Evolutionary conservation across 352 stramenopile genomes (phyloP), one percentile per base, ranked within the genome.

Genomic region (Phytophthora capsici): DNA sequence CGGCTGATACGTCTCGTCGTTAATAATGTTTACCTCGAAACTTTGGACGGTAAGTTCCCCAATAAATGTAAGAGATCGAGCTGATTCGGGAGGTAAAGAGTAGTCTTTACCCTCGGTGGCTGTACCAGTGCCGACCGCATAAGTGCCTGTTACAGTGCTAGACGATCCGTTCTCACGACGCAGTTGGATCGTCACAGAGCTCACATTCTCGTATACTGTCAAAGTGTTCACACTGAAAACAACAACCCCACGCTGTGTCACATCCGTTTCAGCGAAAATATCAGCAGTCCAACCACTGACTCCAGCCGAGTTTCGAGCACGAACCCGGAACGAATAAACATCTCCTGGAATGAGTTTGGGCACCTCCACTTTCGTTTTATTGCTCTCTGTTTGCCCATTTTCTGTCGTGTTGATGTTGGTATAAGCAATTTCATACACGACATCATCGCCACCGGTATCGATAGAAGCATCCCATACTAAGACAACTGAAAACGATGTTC

Each of bases 141-240:
- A 79, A 4, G 57, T 46, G 48, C 82, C 89, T 3, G 63, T 71
- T 22, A 91, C 76, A 1, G 52, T 73, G 12, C 71, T 75, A 0
- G 76, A 75, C 17, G 70, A 80, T 9, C 82, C 82, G 46, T 87
- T 80, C 6, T 81, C 66, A 12, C 82, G 78, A 14, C 82, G 12
- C 3, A 91, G 52, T 17, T 73, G 43, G 12, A 88, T 44, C 0
- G 54, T 58, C 26, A 87, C 47, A 6, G 37, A 65, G 1, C 64
- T 67, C 3, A 17, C 37, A 47, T 88, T 86, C 59, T 91, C 82
- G 38, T 79, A 70, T 0, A 91, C 57, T 2, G 56, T 77, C 0
- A 61, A 54, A 10, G 64, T 63, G 0, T 16, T 22, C 0, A 67
- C 19, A 9, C 58, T 47, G 26, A 82, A 75, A 0, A 59, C 56